Percentiles rank a stretch among this genome's conserved stretches.
These are phyloP conservation scores for Trichoderma reesei DNA, from an alignment of 495 filamentous ascomycete species.

Conservation along the genomic window DNA sequence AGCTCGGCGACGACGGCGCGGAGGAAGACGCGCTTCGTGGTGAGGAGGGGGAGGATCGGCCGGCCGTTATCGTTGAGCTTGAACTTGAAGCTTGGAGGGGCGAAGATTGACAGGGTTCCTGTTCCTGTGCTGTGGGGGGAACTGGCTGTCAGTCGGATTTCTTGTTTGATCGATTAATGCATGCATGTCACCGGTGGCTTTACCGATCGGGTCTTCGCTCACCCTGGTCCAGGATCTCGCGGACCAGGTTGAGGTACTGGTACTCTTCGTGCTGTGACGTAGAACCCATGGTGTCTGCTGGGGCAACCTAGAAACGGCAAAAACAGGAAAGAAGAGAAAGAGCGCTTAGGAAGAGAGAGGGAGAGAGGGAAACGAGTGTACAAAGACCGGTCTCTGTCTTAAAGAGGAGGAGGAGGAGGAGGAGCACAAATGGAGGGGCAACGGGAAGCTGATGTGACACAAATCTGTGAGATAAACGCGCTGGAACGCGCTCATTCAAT, in stretches of 20 bases:
- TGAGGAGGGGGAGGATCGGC: slow-evolving; percentile 79
- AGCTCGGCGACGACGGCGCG: slow-evolving; percentile 88
- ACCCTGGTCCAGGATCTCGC: slow-evolving; percentile 60
- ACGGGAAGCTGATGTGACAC: no score
- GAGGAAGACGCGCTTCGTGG: slow-evolving; percentile 92
- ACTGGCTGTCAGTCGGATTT: neutral
- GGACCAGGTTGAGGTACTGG: slow-evolving; percentile 70
- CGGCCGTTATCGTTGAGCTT: slow-evolving; percentile 51
- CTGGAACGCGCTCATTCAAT: neutral
- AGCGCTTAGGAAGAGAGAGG: neutral
- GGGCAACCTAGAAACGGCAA: neutral
- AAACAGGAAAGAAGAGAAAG: neutral
- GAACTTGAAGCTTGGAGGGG: slow-evolving; percentile 77
- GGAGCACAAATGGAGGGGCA: neutral
- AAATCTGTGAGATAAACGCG: neutral
- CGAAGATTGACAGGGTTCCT: slow-evolving; percentile 82
- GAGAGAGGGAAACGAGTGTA: neutral
- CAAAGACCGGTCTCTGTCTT: neutral
- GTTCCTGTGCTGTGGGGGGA: slow-evolving; percentile 64
- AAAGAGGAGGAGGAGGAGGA: neutral
- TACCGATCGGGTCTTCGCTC: slow-evolving; percentile 75
- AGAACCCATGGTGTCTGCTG: neutral
- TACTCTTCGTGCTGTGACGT: slow-evolving; percentile 51
- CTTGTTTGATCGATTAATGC: neutral
- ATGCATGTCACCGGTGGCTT: slow-evolving; percentile 5